phyloP scores from a whole-genome alignment of 495 filamentous ascomycete genomes.

The Aspergillus cristatus region DNA sequence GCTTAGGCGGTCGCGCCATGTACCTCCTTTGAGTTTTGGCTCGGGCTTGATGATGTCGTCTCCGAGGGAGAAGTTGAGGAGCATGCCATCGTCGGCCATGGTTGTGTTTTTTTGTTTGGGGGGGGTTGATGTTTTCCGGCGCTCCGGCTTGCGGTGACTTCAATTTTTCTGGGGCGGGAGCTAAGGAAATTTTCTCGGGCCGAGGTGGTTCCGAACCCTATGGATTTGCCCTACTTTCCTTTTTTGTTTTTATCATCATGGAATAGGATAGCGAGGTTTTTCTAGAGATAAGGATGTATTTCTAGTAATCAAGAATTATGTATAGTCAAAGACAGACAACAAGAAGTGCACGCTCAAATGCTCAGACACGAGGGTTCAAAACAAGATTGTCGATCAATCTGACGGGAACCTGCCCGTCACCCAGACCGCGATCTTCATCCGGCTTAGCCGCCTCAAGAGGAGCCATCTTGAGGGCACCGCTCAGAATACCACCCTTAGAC shows the following conservation, averaged over 20 bases:
- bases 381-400: constrained; percentile 93
- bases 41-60: constrained; percentile 51
- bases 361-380: constrained; percentile 38
- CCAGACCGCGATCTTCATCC: constrained; percentile 61
- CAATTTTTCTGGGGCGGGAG: constrained; percentile 19
- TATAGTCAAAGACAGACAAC: constrained; percentile 1
- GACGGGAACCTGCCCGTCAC: constrained; percentile 63
- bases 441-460: constrained; percentile 59
- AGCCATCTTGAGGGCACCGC: constrained; percentile 83
- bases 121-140: neutral
- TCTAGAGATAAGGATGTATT: too few species aligned
- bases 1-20: constrained; percentile 78
- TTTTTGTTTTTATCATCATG: constrained; percentile 12
- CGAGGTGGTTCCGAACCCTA: constrained; percentile 21
- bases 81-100: constrained; percentile 94
- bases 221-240: constrained; percentile 29
- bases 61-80: constrained; percentile 78
- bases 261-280: too few species aligned
- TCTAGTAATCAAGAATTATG: neutral
- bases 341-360: neutral
- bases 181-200: constrained; percentile 31
- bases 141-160: constrained; percentile 9
- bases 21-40: constrained; percentile 73
- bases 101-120: neutral
- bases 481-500: constrained; percentile 67